Base-by-base conservation (phyloP, 371 early-diverging fungal species). In the Mucor indicus region DNA sequence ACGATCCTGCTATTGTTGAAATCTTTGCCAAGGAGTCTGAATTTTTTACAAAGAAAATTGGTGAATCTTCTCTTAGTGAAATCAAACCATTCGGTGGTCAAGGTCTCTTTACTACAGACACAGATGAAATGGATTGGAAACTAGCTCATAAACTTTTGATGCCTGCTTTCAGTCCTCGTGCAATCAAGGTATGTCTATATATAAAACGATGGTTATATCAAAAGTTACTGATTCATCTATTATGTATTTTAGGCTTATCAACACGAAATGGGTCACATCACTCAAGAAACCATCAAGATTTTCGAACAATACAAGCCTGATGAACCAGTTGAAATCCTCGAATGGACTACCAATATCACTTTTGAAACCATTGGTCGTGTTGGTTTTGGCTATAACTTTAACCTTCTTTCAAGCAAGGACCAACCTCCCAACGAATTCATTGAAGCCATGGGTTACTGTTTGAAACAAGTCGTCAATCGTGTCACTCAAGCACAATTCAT, bases 301-400 rank as follows among this genome's bases (percentile, higher is more conserved):
- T 47, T 71, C 23, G 72, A 69, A 17, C 57, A 64, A 38, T 73
- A 52, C 30, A 38, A 43, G 10, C 55, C 72, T 13, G 49, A 41
- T 4, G 77, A 76, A 37, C 51, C 48, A n/a, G 63, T 76, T 5
- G 69, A 70, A 13, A 69, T 84, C 24, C 44, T 65, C 31, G 58
- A 70, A 8, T 81, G 81, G 79, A 79, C 75, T 10, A 83, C 80
- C 12, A 71, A 75, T 20, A 42, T 81, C 12, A 75, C 80, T 2
- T 65, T 77, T 37, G 74, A 77, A 42, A 73, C 76, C 1, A 77
- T 80, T 42, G 78, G 74, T 20, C 61, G 63, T 13, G 58, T 69
- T 17, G 84, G 84, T n/a, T 83, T 83, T 39, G 81, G 80, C 2
- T 83, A 76, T 43, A 69, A 75, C n/a, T 77, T 80, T 43, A 55